Conservation (phyloP, 2,329 filamentous ascomycete genomes). For the Lasiodiplodia gonubiensis region DNA sequence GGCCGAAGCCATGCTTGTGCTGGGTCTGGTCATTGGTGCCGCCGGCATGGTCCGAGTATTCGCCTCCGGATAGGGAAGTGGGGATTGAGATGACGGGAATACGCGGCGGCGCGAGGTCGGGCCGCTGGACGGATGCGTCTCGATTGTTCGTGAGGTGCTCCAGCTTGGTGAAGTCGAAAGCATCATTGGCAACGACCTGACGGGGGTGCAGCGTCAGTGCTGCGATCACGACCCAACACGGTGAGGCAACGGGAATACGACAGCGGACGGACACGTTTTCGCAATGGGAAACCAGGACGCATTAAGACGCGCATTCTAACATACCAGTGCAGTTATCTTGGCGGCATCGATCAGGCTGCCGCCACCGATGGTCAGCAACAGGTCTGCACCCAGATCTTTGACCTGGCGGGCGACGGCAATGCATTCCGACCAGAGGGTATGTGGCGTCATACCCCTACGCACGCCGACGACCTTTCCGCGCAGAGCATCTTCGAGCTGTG, state of each 20-base stretch:
- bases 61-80: conserved; percentile 50
- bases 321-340: conserved; percentile 57
- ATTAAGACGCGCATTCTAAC: neutral
- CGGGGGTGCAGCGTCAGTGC: neutral
- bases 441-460: conserved; percentile 58
- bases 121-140: conserved; percentile 5
- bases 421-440: conserved; percentile 61
- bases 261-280: neutral
- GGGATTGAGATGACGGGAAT: conserved; percentile 50
- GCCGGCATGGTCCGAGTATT: conserved; percentile 49
- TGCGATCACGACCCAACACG: too few relatives aligned
- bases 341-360: conserved; percentile 63
- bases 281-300: neutral
- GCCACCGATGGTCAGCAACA: conserved; percentile 61
- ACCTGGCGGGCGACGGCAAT: conserved; percentile 55
- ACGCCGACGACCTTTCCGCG: conserved; percentile 53
- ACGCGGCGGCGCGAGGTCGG: conserved; percentile 31
- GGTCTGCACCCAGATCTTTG: conserved; percentile 49
- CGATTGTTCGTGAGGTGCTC: conserved; percentile 56
- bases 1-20: conserved; percentile 37
- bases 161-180: conserved; percentile 25
- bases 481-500: conserved; percentile 50
- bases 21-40: conserved; percentile 44
- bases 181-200: conserved; percentile 7
- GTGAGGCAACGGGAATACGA: neutral